Evolutionary conservation across 2,329 filamentous ascomycete species (phyloP), one percentile per base, ranked within the genome.

Genomic region (Passalora sequoiae): DNA sequence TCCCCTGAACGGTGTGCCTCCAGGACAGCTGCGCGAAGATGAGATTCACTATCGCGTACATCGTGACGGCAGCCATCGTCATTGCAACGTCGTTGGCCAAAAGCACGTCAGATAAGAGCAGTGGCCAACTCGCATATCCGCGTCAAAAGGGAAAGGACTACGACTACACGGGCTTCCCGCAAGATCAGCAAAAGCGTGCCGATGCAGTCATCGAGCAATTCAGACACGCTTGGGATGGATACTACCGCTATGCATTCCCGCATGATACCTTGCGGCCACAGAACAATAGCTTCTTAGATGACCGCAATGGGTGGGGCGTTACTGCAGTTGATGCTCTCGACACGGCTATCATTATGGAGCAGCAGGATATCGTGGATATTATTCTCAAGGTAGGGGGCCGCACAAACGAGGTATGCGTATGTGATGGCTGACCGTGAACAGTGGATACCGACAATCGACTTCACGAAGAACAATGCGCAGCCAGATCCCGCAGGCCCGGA

Each of bases 231-330:
- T 89, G 84, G 83, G 66, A 80, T 46, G 84, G 82, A 2, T 63
- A 62, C 43, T 52, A 54, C 35, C 32, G 55, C 27, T 57, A 43
- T 25, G 49, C 42, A 8, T 46, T 87, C 31, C 39, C 43, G 7
- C 35, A 42, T 19, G 38, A 94, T 62, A 85, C 87, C 32, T 69
- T 94, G 7, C 72, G 71, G 49, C 86, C 88, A 0, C 71, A 86
- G 10, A 76, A 74, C 29, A 86, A 87, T 53, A 66, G 65, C 1
- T 83, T 68, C 47, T 71, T 72, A 16, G 81, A 94, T 62, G 84
- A 86, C 42, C 76, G 84, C 49, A 89, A 89, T 59, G 83, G 80
- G 41, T 94, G 88, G 88, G 88, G 87, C 17, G 86, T 86, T 21
- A 89, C 82, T 30, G 85, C 86, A 1, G 76, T 92, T 10, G 88